These are phyloP conservation scores for Phaffomyces thermotolerans DNA, from an alignment of 805 yeast species.

Conservation along the genomic window DNA sequence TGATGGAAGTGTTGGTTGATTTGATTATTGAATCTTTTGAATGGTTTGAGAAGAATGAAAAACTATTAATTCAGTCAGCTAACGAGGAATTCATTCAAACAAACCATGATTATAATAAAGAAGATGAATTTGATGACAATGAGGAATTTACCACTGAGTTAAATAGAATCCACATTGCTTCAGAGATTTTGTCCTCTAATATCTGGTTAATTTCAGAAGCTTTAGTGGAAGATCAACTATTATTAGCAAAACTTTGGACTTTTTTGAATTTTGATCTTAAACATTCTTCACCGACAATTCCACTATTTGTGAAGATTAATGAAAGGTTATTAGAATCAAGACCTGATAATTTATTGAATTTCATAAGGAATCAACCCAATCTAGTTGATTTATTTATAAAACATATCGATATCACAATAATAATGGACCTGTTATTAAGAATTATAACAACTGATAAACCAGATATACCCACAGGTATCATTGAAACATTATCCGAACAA, in stretches of 20 bases:
- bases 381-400: constrained; percentile 65
- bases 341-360: constrained; percentile 50
- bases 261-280: constrained; percentile 50
- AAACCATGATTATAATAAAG: neutral
- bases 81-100: neutral
- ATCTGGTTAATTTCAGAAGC: constrained; percentile 90
- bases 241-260: constrained; percentile 70
- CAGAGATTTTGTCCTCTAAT: constrained; percentile 83
- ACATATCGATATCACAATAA: constrained; percentile 81
- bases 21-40: constrained; percentile 34
- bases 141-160: constrained; percentile 17
- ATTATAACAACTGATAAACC: constrained; percentile 88
- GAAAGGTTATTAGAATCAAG: constrained; percentile 82
- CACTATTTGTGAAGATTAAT: constrained; percentile 80
- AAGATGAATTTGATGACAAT: constrained; percentile 11
- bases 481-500: constrained; percentile 72
- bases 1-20: constrained; percentile 37
- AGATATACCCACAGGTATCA: constrained; percentile 81
- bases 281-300: constrained; percentile 65
- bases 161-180: constrained; percentile 50
- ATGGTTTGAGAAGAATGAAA: constrained; percentile 28
- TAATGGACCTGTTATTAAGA: constrained; percentile 86
- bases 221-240: constrained; percentile 61
- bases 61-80: constrained; percentile 6
- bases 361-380: constrained; percentile 42